These are phyloP conservation scores for Decorospora gaudefroyi DNA, from an alignment of 2,329 filamentous ascomycete species.

Conservation along the genomic window DNA sequence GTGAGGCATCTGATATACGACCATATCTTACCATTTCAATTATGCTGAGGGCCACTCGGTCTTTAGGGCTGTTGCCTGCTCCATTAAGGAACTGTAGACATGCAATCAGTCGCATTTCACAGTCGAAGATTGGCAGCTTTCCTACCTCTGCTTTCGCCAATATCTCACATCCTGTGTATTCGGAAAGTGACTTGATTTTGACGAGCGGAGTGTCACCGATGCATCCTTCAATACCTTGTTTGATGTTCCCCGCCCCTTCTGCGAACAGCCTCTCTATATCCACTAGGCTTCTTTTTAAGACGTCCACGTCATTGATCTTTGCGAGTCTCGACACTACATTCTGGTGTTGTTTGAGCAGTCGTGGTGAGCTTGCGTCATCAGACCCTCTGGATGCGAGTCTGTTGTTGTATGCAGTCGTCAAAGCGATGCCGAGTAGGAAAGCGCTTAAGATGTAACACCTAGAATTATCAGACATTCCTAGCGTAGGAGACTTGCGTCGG, in stretches of 20 bases:
- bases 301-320: constrained; percentile 33
- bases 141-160: constrained; percentile 83
- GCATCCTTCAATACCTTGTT: constrained; percentile 82
- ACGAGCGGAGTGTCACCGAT: constrained; percentile 94
- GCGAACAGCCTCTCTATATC: constrained; percentile 24
- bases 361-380: constrained; percentile 14
- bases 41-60: constrained; percentile 89
- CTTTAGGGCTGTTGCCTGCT: constrained; percentile 90
- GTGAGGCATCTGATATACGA: not conserved
- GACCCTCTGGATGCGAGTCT: constrained; percentile 26
- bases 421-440: constrained; percentile 75
- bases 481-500: not conserved
- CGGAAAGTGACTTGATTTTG: constrained; percentile 80
- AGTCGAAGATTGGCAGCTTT: not conserved
- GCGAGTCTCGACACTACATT: constrained; percentile 27
- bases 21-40: constrained; percentile 64
- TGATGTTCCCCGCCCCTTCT: constrained; percentile 52
- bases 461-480: constrained; percentile 42
- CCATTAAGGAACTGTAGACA: constrained; percentile 77
- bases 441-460: constrained; percentile 68
- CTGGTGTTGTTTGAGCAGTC: constrained; percentile 28
- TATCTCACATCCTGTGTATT: constrained; percentile 85
- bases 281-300: constrained; percentile 30
- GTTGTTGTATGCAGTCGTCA: constrained; percentile 56
- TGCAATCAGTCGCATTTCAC: constrained; percentile 4